Conservation (phyloP, 2,329 filamentous ascomycete genomes). For the Aspergillus melleus region DNA sequence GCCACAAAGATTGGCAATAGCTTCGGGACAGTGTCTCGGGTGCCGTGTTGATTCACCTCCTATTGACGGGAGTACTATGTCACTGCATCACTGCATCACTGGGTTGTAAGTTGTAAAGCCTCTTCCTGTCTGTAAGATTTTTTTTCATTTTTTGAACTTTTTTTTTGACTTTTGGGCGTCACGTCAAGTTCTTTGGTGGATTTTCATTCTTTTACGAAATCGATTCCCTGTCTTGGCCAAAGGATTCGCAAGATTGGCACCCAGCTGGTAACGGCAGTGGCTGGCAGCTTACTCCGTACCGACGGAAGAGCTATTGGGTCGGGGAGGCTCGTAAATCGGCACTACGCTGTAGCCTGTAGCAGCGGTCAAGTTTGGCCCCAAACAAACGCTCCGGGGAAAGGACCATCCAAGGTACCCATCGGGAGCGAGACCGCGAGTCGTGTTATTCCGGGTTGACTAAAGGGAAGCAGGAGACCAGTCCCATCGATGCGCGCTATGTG, state of each 20-base stretch:
- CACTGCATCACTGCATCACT: neutral
- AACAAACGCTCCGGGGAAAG: constrained; percentile 14
- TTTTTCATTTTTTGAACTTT: neutral
- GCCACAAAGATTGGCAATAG: neutral
- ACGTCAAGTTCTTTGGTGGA: neutral
- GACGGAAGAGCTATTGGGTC: neutral
- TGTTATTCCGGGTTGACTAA: constrained; percentile 11
- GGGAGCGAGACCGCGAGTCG: neutral
- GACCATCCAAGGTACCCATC: constrained; percentile 14
- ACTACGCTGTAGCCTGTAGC: constrained; percentile 6
- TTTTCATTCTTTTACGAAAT: constrained; percentile 1
- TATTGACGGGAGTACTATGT: neutral
- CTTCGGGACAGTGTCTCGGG: neutral
- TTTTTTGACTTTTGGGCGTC: neutral
- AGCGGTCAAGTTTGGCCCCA: constrained; percentile 14
- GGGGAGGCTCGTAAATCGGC: constrained; percentile 3
- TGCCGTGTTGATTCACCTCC: neutral
- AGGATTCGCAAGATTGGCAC: constrained; percentile 15
- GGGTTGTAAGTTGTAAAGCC: neutral
- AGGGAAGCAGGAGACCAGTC: constrained; percentile 7
- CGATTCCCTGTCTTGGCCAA: constrained; percentile 4
- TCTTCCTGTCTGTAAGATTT: neutral
- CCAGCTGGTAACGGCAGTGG: constrained; percentile 10
- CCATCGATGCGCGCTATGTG: constrained; percentile 9
- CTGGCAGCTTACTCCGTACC: constrained; percentile 2